Percentiles rank a stretch among this genome's conserved stretches.
phyloP scores from a whole-genome alignment of 805 yeast species.

The Zygoascus ofunaensis region DNA sequence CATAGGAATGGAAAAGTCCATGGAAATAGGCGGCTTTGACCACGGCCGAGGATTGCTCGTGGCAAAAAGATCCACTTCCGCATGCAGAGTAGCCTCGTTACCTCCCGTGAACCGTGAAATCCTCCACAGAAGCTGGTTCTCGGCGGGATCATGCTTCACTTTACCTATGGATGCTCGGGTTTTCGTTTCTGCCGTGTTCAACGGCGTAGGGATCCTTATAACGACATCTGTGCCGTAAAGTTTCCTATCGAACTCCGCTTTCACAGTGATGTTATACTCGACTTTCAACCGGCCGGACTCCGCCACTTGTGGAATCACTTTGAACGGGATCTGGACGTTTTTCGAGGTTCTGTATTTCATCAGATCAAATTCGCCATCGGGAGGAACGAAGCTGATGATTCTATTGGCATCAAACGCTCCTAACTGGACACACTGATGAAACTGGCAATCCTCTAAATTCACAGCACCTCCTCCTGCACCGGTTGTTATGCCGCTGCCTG shows the following conservation, averaged over 20 bases:
- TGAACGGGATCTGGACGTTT: slow-evolving; percentile 62
- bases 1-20: slow-evolving; percentile 63
- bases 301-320: slow-evolving; percentile 47
- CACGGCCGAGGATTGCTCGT: slow-evolving; percentile 33
- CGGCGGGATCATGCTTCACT: slow-evolving; percentile 58
- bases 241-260: slow-evolving; percentile 47
- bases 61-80: slow-evolving; percentile 38
- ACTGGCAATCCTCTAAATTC: slow-evolving; percentile 63
- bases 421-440: slow-evolving; percentile 79
- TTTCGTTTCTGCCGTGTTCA: slow-evolving; percentile 41
- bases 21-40: slow-evolving; percentile 68
- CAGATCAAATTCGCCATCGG: slow-evolving; percentile 79
- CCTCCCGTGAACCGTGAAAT: slow-evolving; percentile 60
- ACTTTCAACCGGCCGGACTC: slow-evolving; percentile 37
- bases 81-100: slow-evolving; percentile 51
- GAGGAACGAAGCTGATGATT: slow-evolving; percentile 67
- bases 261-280: slow-evolving; percentile 51
- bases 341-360: slow-evolving; percentile 60
- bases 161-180: slow-evolving; percentile 49
- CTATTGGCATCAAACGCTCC: slow-evolving; percentile 57
- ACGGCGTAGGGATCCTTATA: slow-evolving; percentile 62
- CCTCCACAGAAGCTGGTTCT: slow-evolving; percentile 58
- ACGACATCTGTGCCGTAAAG: slow-evolving; percentile 54
- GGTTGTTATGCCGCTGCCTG: too few relatives aligned
- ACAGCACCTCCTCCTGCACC: slow-evolving; percentile 46